Evolutionary conservation across 495 filamentous ascomycete genomes (phyloP).

Genomic region (Aspergillus homomorphus): DNA sequence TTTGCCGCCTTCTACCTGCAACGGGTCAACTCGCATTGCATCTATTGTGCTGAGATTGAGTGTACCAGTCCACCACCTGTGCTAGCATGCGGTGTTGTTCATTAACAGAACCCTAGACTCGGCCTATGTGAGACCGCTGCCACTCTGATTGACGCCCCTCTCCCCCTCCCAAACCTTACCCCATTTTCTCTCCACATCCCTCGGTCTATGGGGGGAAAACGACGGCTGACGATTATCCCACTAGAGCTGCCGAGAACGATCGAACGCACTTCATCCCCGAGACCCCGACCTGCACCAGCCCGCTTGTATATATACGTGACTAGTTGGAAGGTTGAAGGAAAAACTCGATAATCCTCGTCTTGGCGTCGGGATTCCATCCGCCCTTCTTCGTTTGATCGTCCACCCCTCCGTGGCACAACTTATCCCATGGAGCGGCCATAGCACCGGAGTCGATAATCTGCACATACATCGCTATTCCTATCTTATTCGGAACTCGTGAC

Average conservation of each 20-base stretch:
- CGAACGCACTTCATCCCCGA: not conserved
- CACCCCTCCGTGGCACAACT: not conserved
- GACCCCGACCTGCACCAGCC: not conserved
- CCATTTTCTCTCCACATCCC: slow-evolving; percentile 18
- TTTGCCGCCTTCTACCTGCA: not conserved
- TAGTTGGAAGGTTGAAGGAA: not conserved
- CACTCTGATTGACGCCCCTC: slow-evolving; percentile 8
- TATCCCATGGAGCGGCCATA: not conserved
- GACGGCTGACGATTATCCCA: slow-evolving; percentile 8
- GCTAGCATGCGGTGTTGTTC: not conserved
- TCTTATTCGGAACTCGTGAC: not conserved
- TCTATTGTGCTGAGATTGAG: not conserved
- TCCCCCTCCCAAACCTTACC: slow-evolving; percentile 9
- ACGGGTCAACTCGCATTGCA: slow-evolving; percentile 5
- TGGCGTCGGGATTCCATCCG: not conserved
- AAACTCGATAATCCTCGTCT: not conserved
- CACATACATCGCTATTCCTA: not conserved
- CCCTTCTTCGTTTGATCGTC: not conserved
- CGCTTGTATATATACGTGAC: not conserved
- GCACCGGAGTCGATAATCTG: not conserved
- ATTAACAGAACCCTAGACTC: not conserved
- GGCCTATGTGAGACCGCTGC: slow-evolving; percentile 1
- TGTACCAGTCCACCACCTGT: not conserved
- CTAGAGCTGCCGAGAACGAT: not conserved
- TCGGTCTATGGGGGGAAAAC: slow-evolving; percentile 14